phyloP scores from a whole-genome alignment of 2,329 filamentous ascomycete genomes.

The Fulvia fulva region DNA sequence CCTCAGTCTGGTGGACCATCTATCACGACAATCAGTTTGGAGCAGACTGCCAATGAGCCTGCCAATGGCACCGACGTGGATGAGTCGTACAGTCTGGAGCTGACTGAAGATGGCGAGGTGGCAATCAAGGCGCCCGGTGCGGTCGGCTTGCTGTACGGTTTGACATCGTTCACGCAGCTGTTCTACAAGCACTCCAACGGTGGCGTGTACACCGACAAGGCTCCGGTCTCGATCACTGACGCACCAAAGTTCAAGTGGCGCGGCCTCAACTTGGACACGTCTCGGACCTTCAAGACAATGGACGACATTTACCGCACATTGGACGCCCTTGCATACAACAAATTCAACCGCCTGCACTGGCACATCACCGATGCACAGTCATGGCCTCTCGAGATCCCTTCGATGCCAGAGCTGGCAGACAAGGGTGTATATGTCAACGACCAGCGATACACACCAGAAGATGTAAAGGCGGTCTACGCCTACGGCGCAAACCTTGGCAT shows the following conservation, averaged over 20 bases:
- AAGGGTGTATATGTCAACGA: slow-evolving; percentile 69
- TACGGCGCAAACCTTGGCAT: slow-evolving; percentile 68
- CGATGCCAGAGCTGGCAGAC: slow-evolving; percentile 65
- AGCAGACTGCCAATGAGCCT: slow-evolving; percentile 55
- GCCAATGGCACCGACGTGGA: slow-evolving; percentile 59
- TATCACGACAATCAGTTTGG: slow-evolving; percentile 59
- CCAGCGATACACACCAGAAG: slow-evolving; percentile 62
- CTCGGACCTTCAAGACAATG: slow-evolving; percentile 67
- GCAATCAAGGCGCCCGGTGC: slow-evolving; percentile 63
- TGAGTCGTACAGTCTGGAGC: slow-evolving; percentile 68
- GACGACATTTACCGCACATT: slow-evolving; percentile 69
- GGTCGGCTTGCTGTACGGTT: slow-evolving; percentile 65
- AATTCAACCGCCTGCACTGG: slow-evolving; percentile 77
- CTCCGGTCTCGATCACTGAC: slow-evolving; percentile 70
- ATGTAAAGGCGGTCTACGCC: slow-evolving; percentile 64
- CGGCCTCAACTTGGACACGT: slow-evolving; percentile 74
- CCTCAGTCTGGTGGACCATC: slow-evolving; percentile 44
- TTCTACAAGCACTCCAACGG: slow-evolving; percentile 67
- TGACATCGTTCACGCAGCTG: slow-evolving; percentile 74
- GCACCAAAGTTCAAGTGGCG: slow-evolving; percentile 70
- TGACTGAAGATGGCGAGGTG: slow-evolving; percentile 57
- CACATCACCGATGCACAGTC: slow-evolving; percentile 81
- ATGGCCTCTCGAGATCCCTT: slow-evolving; percentile 77
- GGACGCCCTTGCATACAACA: slow-evolving; percentile 71
- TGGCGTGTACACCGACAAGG: slow-evolving; percentile 62